Evolutionary conservation across 2,329 filamentous ascomycete species (phyloP).

Genomic region (Raffaelea albimanens): DNA sequence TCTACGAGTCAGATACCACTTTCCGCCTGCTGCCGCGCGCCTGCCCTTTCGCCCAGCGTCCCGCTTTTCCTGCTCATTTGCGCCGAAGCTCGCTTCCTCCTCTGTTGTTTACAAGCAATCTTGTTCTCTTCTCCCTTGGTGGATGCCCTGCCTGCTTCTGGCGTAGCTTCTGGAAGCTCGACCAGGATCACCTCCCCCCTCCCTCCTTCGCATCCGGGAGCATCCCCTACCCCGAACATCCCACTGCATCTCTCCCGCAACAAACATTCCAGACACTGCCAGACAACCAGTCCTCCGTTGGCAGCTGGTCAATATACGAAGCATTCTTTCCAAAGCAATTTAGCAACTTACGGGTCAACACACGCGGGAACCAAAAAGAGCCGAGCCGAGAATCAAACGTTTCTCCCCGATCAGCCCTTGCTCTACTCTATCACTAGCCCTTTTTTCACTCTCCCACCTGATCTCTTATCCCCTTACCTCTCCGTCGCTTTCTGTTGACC

Average conservation of each 20-base stretch:
- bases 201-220: background rate
- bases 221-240: too few relatives aligned
- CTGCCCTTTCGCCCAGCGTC: too few relatives aligned
- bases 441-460: too few relatives aligned
- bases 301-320: background rate
- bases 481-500: too few relatives aligned
- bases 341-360: background rate
- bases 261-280: too few relatives aligned
- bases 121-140: background rate
- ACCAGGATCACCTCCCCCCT: background rate
- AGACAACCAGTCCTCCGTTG: background rate
- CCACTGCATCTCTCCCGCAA: too few relatives aligned
- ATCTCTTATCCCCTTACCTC: too few relatives aligned
- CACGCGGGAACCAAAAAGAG: background rate
- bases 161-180: conserved; percentile 5
- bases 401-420: background rate
- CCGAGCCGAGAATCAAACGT: background rate
- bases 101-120: background rate
- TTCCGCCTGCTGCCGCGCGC: too few relatives aligned
- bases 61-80: background rate
- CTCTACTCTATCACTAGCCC: too few relatives aligned
- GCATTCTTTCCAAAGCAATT: background rate
- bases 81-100: background rate
- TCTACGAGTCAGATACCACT: too few relatives aligned
- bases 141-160: background rate